A percentile compares a stretch with the other conserved stretches of the same genome.
These are phyloP conservation scores for Moesziomyces sp. DNA, from an alignment of 1,284 basidiomycete genomes.

Conservation along the genomic window DNA sequence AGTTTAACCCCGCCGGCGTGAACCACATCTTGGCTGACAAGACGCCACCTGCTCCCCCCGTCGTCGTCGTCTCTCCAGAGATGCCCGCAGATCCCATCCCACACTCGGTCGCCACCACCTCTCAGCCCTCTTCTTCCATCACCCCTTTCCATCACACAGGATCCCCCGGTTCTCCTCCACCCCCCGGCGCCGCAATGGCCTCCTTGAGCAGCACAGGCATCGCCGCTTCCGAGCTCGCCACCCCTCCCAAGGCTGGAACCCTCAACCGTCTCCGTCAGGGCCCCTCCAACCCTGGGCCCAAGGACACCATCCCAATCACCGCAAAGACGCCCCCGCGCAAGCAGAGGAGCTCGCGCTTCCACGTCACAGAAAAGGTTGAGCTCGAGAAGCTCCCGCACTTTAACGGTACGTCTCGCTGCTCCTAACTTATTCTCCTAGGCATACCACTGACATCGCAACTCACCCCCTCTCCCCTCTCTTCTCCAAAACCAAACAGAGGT, in stretches of 20 bases:
- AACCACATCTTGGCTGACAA: constrained; percentile 55
- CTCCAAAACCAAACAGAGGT: constrained; percentile 76
- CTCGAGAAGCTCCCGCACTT: constrained; percentile 95
- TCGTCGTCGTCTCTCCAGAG: constrained; percentile 61
- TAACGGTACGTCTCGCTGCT: constrained; percentile 74
- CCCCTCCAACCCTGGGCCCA: constrained; percentile 49
- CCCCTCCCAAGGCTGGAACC: constrained; percentile 59
- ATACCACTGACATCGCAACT: not conserved
- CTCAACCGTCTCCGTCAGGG: constrained; percentile 56
- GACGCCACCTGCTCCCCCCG: constrained; percentile 57
- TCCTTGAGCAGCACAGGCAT: constrained; percentile 50
- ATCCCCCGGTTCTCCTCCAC: constrained; percentile 53
- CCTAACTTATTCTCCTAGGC: too few relatives aligned
- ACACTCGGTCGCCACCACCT: constrained; percentile 47
- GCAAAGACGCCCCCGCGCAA: constrained; percentile 66
- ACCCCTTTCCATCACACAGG: constrained; percentile 53
- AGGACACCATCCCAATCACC: constrained; percentile 65
- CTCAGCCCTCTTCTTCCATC: constrained; percentile 49
- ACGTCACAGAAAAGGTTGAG: constrained; percentile 94
- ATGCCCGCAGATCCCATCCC: constrained; percentile 62
- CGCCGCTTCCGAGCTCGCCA: constrained; percentile 42
- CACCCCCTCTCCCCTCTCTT: not conserved
- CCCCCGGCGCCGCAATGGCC: constrained; percentile 52
- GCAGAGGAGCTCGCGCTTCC: constrained; percentile 76
- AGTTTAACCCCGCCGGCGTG: constrained; percentile 17